Evolutionary conservation across 2,329 filamentous ascomycete genomes (phyloP), one percentile per base, ranked within the genome.

Genomic region (Sclerotiophoma versabilis): DNA sequence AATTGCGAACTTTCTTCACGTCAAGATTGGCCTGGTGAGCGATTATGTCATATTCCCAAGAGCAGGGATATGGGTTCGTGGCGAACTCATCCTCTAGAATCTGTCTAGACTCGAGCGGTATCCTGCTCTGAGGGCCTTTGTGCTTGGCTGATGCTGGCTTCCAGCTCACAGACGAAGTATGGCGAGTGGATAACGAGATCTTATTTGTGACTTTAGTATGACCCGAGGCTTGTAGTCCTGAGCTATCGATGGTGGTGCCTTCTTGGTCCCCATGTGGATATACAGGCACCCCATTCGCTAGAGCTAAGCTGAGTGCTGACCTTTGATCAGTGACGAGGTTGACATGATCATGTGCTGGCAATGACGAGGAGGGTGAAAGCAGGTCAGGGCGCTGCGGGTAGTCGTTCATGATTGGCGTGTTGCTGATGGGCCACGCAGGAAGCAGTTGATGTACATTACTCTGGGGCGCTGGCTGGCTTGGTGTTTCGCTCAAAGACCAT

Each of bases 21-120:
- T 73, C 70, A n/a, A 74, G 62, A 22, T 69, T 71, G 26, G 70
- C 68, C 54, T 73, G 70, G 29, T 73, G 70, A 17, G 70, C 71
- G 23, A 74, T 73, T 37, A 73, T 71, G 39, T 74, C 71, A 32
- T 73, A 63, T 41, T 74, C 71, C 70, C 70, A 74, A 0, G 60
- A 59, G 39, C 67, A 72, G 11, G 71, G 71, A 54, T 74, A 74
- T 7, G 71, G 69, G 36, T 74, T 74, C 2, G 64, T 59, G 11
- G 63, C 64, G 37, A 74, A 74, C 30, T 74, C 69, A 46, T 72
- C 68, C 45, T 74, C 70, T 4, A 74, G 61, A 11, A 73, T 71
- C 34, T 73, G 70, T 39, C 57, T 63, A 5, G 70, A 62, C 47
- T 73, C 71, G 3, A 66, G 51, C 2, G 70, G 62, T 9, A 74